phyloP scores from a whole-genome alignment of 208 protist species.

The Leishmania tarentolae region DNA sequence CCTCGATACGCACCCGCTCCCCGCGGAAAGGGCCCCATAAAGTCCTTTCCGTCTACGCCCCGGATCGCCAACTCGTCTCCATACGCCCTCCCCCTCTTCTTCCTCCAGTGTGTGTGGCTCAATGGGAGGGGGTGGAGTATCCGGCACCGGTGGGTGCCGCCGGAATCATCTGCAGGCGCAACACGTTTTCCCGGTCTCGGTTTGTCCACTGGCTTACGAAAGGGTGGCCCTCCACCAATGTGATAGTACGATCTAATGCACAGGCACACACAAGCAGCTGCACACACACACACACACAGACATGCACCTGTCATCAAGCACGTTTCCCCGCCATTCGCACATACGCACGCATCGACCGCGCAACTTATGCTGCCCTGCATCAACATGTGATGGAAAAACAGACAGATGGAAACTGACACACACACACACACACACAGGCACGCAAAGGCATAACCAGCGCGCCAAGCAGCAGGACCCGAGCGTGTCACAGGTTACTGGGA shows the following conservation, averaged over 20 bases:
- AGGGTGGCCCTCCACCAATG: neutral
- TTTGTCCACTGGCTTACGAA: neutral
- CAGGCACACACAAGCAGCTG: neutral
- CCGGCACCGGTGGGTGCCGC: neutral
- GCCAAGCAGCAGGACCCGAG: neutral
- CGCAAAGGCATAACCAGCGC: neutral
- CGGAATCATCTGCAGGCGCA: neutral
- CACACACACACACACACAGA: neutral
- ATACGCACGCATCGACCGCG: neutral
- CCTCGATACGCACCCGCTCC: neutral
- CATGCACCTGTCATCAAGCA: no score
- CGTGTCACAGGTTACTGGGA: neutral
- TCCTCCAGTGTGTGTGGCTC: neutral
- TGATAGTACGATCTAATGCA: neutral
- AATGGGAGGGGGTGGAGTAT: no score
- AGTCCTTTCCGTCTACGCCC: no score
- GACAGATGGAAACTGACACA: no score
- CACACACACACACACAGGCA: neutral
- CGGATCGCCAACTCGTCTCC: no score
- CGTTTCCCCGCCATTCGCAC: neutral
- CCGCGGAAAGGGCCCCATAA: no score
- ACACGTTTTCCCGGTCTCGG: neutral
- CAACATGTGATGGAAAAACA: neutral
- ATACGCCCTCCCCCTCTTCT: neutral
- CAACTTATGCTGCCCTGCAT: neutral